A percentile compares a stretch with the other conserved stretches of the same genome.
phyloP scores from a whole-genome alignment of 2,329 filamentous ascomycete genomes.

The Phaeomoniella chlamydospora region DNA sequence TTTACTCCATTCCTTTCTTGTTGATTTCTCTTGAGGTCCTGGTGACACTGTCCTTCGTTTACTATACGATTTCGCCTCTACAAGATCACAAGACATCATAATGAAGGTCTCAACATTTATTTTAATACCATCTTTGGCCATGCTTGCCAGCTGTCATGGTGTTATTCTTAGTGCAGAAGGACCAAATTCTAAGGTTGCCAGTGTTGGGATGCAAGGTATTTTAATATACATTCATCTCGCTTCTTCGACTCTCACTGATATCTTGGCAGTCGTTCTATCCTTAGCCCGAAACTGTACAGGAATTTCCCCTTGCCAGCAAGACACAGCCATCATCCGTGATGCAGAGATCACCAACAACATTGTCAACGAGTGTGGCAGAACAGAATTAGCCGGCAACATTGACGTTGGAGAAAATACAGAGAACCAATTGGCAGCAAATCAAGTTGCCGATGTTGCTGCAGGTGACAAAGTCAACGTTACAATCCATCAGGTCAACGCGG shows the following conservation, averaged over 20 bases:
- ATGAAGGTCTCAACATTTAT: background rate
- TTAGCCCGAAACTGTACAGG: conserved; percentile 21
- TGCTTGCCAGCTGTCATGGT: background rate
- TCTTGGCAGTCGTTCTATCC: background rate
- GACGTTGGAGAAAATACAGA: conserved; percentile 22
- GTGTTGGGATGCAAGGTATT: background rate
- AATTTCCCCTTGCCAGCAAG: conserved; percentile 22
- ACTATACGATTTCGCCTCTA: too few species aligned
- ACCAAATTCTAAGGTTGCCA: background rate
- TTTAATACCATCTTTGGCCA: background rate
- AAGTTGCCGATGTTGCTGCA: conserved; percentile 23
- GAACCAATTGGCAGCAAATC: conserved; percentile 17
- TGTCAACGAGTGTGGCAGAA: conserved; percentile 20
- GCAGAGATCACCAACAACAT: conserved; percentile 21
- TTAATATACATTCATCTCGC: background rate
- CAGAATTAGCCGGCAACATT: conserved; percentile 21
- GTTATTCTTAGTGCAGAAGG: background rate
- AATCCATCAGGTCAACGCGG: conserved; percentile 52
- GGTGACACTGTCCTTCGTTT: too few species aligned
- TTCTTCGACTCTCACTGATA: background rate
- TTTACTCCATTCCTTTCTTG: too few species aligned
- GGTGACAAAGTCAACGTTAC: conserved; percentile 48
- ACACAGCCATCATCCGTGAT: conserved; percentile 20
- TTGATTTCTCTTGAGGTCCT: too few species aligned
- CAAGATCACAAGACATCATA: too few species aligned